These are phyloP conservation scores for Dentiscutata heterogama DNA, from an alignment of 371 early-diverging fungal species.

Conservation along the genomic window DNA sequence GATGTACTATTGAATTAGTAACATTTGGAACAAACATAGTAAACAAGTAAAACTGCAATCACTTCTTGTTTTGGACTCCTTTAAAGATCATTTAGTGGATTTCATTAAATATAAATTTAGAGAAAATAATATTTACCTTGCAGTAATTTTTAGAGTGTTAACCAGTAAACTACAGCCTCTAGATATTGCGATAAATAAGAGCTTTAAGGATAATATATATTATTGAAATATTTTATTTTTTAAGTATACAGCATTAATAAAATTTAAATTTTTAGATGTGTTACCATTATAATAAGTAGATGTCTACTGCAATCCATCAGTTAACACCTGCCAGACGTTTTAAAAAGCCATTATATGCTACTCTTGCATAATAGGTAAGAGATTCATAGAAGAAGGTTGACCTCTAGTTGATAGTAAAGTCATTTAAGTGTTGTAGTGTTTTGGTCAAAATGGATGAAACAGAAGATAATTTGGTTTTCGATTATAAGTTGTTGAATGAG, in stretches of 20 bases:
- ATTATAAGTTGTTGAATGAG: not conserved
- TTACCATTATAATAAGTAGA: not conserved
- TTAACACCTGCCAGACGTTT: not conserved
- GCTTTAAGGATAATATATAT: no score
- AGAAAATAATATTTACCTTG: not conserved
- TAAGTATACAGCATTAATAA: not conserved
- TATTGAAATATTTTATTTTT: not conserved
- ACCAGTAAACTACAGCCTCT: slow-evolving; percentile 16
- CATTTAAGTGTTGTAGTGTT: slow-evolving; percentile 36
- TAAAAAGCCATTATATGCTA: not conserved
- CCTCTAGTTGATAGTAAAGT: not conserved
- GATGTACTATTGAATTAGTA: no score
- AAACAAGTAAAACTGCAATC: not conserved
- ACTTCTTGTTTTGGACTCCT: slow-evolving; percentile 9
- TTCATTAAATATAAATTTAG: not conserved
- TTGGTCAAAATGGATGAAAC: slow-evolving; percentile 18
- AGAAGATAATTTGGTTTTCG: slow-evolving; percentile 13
- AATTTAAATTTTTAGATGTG: not conserved
- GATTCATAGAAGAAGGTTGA: not conserved
- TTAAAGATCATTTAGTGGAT: not conserved
- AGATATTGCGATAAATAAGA: slow-evolving; percentile 12
- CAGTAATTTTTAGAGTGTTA: not conserved
- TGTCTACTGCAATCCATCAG: not conserved
- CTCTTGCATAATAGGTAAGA: not conserved
- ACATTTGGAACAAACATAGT: no score